A percentile compares a stretch with the other conserved stretches of the same genome.
These are phyloP conservation scores for Orbilia brochopaga DNA, from an alignment of 2,329 filamentous ascomycete genomes.

Conservation along the genomic window DNA sequence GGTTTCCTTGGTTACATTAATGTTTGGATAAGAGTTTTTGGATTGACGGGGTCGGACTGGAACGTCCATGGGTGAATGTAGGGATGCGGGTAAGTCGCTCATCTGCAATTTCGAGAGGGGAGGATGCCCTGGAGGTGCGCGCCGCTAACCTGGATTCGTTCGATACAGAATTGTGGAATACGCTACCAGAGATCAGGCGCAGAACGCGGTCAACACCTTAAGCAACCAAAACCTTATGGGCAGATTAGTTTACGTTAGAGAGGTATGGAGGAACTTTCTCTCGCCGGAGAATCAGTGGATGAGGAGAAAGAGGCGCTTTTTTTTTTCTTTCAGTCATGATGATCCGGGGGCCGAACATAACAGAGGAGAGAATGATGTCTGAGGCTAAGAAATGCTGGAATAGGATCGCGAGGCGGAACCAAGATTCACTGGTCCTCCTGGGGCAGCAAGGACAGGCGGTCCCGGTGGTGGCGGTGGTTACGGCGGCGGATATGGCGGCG, in stretches of 20 bases:
- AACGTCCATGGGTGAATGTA: slow-evolving; percentile 87
- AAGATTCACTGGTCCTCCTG: slow-evolving; percentile 78
- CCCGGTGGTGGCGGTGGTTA: slow-evolving; percentile 57
- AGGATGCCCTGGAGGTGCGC: neutral
- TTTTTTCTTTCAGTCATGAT: slow-evolving; percentile 42
- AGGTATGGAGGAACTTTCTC: slow-evolving; percentile 67
- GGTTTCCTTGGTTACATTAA: slow-evolving; percentile 66
- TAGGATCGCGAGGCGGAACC: slow-evolving; percentile 98
- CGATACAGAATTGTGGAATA: slow-evolving; percentile 95
- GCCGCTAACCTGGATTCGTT: slow-evolving; percentile 56
- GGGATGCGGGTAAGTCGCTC: slow-evolving; percentile 93
- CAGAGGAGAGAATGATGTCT: slow-evolving; percentile 40
- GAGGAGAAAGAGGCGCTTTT: slow-evolving; percentile 41
- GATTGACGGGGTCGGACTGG: slow-evolving; percentile 95
- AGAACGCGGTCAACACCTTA: slow-evolving; percentile 93
- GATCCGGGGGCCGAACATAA: slow-evolving; percentile 48
- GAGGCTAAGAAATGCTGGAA: slow-evolving; percentile 51
- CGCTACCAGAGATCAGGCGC: slow-evolving; percentile 98
- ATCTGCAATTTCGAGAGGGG: slow-evolving; percentile 46
- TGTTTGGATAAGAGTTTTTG: slow-evolving; percentile 60
- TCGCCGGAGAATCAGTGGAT: slow-evolving; percentile 47
- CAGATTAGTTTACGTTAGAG: slow-evolving; percentile 95
- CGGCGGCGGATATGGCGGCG: slow-evolving; percentile 50
- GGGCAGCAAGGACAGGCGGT: slow-evolving; percentile 61
- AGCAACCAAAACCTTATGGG: slow-evolving; percentile 99